Evolutionary conservation across 2,329 filamentous ascomycete species (phyloP).

Genomic region (Paecilomyces dactylethromorphus): DNA sequence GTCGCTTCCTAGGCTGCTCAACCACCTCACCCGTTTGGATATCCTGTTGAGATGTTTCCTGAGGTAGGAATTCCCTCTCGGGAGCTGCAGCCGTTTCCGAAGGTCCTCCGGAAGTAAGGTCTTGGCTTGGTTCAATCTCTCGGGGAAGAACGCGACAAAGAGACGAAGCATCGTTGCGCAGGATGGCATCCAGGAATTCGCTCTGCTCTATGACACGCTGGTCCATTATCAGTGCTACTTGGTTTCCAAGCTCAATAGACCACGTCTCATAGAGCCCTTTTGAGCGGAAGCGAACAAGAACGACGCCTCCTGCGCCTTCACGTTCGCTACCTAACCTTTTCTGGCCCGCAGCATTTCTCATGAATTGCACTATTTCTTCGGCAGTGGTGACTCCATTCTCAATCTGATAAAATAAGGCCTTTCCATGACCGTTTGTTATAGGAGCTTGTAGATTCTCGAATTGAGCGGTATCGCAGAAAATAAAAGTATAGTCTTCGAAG

Average conservation of each 20-base stretch:
- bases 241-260: slow-evolving; percentile 62
- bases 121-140: slow-evolving; percentile 40
- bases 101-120: slow-evolving; percentile 17
- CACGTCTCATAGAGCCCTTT: slow-evolving; percentile 55
- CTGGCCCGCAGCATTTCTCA: slow-evolving; percentile 67
- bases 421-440: slow-evolving; percentile 74
- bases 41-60: slow-evolving; percentile 6
- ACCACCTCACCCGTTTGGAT: slow-evolving; percentile 12
- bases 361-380: slow-evolving; percentile 70
- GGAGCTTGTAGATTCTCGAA: slow-evolving; percentile 67
- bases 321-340: slow-evolving; percentile 61
- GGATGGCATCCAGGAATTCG: slow-evolving; percentile 84
- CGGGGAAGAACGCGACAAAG: slow-evolving; percentile 60
- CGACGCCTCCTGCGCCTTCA: slow-evolving; percentile 60
- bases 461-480: slow-evolving; percentile 74
- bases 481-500: slow-evolving; percentile 81
- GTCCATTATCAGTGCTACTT: slow-evolving; percentile 65
- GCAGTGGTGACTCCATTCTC: slow-evolving; percentile 57
- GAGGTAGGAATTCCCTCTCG: slow-evolving; percentile 1
- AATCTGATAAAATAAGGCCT: slow-evolving; percentile 64
- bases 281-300: slow-evolving; percentile 67
- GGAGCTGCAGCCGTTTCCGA: slow-evolving; percentile 9
- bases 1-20: slow-evolving; percentile 12
- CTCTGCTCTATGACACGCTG: slow-evolving; percentile 82
- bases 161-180: slow-evolving; percentile 68